phyloP scores from a whole-genome alignment of 805 yeast genomes.

The Candida sithepensis region DNA sequence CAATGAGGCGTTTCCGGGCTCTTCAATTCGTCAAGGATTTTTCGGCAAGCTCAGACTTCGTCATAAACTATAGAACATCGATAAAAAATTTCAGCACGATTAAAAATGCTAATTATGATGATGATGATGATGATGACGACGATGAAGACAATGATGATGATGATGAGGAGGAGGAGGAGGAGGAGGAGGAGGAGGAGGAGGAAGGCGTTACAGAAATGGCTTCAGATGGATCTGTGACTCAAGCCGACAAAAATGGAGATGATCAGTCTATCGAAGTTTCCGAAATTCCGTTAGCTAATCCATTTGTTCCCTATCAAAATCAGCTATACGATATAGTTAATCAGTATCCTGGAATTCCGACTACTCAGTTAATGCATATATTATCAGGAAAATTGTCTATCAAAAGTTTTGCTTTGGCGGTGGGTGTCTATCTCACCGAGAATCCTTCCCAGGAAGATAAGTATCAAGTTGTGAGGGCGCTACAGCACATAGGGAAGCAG shows the following conservation, averaged over 20 bases:
- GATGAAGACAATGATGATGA: conserved; percentile 24
- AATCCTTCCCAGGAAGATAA: background rate
- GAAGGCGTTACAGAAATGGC: too few relatives aligned
- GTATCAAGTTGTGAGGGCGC: background rate
- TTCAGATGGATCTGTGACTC: background rate
- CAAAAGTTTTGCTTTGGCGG: background rate
- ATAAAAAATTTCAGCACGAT: background rate
- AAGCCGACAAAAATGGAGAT: background rate
- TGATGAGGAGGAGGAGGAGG: conserved; percentile 28
- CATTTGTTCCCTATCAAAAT: conserved; percentile 57
- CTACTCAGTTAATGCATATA: conserved; percentile 47
- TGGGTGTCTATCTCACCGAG: background rate
- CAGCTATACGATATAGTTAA: conserved; percentile 52
- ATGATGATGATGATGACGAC: conserved; percentile 28
- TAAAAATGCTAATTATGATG: conserved; percentile 12
- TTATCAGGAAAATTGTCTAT: conserved; percentile 49
- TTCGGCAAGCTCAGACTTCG: background rate
- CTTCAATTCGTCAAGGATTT: conserved; percentile 21
- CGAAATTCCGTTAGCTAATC: conserved; percentile 38
- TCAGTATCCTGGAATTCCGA: conserved; percentile 52
- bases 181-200: background rate
- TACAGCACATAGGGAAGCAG: conserved; percentile 51
- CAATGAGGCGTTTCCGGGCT: conserved; percentile 22
- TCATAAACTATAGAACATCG: background rate
- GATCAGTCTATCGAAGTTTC: background rate